Conservation (phyloP, 139 green algal species). For the Axilococcus clingmanii region DNA sequence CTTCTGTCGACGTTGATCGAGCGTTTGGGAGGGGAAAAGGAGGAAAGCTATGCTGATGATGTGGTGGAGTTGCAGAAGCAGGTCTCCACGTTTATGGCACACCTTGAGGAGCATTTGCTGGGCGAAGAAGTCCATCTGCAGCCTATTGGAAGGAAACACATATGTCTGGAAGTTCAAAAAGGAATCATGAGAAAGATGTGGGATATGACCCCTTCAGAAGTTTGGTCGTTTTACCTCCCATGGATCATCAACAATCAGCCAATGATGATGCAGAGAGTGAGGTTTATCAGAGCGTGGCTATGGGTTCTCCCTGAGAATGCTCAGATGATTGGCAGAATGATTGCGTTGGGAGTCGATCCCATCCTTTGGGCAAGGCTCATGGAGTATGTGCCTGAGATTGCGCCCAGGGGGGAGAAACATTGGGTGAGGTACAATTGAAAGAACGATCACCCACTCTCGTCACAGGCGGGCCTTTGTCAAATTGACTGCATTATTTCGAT, state of each 20-base stretch:
- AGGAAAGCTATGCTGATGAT: background rate
- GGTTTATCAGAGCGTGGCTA: slow-evolving; percentile 38
- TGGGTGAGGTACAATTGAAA: slow-evolving; percentile 20
- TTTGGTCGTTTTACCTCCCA: slow-evolving; percentile 29
- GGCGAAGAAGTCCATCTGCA: slow-evolving; percentile 30
- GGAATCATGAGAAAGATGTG: slow-evolving; percentile 26
- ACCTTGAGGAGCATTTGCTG: background rate
- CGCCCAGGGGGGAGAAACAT: slow-evolving; percentile 15
- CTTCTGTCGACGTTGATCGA: too few species aligned
- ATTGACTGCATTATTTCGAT: too few species aligned
- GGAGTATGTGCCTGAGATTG: slow-evolving; percentile 16
- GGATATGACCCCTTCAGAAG: slow-evolving; percentile 17
- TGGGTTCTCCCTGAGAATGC: slow-evolving; percentile 36
- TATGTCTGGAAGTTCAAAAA: slow-evolving; percentile 25
- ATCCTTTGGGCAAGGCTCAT: slow-evolving; percentile 4
- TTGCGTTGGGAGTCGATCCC: slow-evolving; percentile 15
- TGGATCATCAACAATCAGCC: slow-evolving; percentile 33
- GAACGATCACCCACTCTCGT: too few species aligned
- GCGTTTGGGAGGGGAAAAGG: too few species aligned
- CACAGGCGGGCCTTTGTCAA: too few species aligned
- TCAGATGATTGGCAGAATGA: slow-evolving; percentile 20
- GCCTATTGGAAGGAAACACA: slow-evolving; percentile 29
- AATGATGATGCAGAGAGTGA: slow-evolving; percentile 28
- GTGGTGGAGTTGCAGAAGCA: background rate
- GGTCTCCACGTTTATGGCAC: slow-evolving; percentile 1